Percentiles rank a stretch among this genome's conserved stretches.
Evolutionary conservation across 129 eudicot genomes (phyloP).

Genomic region (Deinandra increscens): DNA sequence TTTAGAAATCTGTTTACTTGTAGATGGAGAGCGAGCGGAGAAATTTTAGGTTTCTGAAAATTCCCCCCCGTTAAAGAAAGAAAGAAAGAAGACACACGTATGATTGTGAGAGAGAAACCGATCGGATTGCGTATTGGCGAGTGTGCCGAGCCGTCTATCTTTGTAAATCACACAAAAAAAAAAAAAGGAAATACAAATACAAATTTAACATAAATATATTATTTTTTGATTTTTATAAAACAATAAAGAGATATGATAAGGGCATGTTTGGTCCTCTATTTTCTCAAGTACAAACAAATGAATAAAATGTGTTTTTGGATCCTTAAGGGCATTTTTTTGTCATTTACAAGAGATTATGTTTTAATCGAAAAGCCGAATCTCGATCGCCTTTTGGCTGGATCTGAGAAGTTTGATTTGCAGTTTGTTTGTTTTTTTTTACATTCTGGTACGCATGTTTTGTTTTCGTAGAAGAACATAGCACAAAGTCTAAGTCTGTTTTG

Average conservation of each 20-base stretch:
- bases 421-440: no score
- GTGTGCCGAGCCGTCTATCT: slow-evolving; percentile 45
- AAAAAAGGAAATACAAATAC: background rate
- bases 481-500: no score
- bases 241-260: slow-evolving; percentile 30
- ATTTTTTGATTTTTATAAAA: background rate
- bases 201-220: no score
- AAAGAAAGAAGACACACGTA: slow-evolving; percentile 7
- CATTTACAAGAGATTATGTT: no score
- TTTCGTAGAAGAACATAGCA: no score
- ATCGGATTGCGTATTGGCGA: slow-evolving; percentile 39
- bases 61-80: background rate
- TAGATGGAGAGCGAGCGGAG: slow-evolving; percentile 16
- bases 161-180: slow-evolving; percentile 37
- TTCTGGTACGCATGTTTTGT: no score
- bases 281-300: slow-evolving; percentile 20
- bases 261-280: slow-evolving; percentile 57
- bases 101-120: slow-evolving; percentile 22
- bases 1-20: slow-evolving; percentile 7
- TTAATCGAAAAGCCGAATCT: no score
- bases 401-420: no score
- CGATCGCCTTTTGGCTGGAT: no score
- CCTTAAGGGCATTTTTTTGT: no score
- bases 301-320: background rate
- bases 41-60: slow-evolving; percentile 24